A percentile compares a stretch with the other conserved stretches of the same genome.
These are phyloP conservation scores for Colletotrichum tropicale DNA, from an alignment of 2,329 filamentous ascomycete species.

Conservation along the genomic window DNA sequence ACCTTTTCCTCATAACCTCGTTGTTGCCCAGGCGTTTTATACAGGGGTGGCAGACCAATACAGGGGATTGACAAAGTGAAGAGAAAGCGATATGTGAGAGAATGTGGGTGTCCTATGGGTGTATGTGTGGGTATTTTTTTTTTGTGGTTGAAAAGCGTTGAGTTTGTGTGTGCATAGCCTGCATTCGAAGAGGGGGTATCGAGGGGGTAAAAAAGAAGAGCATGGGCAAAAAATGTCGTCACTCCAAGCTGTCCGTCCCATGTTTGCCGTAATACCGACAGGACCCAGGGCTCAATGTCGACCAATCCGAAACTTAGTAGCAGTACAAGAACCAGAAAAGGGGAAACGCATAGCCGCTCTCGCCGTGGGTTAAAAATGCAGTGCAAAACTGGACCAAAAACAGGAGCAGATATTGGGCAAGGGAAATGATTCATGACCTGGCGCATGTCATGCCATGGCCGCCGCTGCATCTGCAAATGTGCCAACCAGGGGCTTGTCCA, in stretches of 20 bases:
- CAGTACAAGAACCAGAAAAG: not conserved
- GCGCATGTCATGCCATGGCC: constrained; percentile 45
- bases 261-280: constrained; percentile 12
- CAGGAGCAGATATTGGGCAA: not conserved
- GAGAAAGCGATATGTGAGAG: constrained; percentile 12
- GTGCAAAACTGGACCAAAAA: not conserved
- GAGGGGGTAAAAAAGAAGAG: not conserved
- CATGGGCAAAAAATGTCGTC: constrained; percentile 12
- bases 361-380: not conserved
- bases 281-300: not conserved
- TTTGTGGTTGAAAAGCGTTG: not conserved
- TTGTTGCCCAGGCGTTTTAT: constrained; percentile 8
- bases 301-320: constrained; percentile 1
- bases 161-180: not conserved
- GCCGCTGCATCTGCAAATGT: constrained; percentile 66
- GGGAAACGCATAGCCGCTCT: not conserved
- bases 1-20: constrained; percentile 17
- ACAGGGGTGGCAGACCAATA: constrained; percentile 7
- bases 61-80: constrained; percentile 10
- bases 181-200: constrained; percentile 7
- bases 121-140: not conserved
- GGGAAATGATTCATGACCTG: constrained; percentile 7
- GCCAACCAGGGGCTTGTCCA: constrained; percentile 55
- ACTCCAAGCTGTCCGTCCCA: constrained; percentile 10
- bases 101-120: not conserved